Conservation (phyloP, 257 asterid species). For the Solanum piurae region DNA sequence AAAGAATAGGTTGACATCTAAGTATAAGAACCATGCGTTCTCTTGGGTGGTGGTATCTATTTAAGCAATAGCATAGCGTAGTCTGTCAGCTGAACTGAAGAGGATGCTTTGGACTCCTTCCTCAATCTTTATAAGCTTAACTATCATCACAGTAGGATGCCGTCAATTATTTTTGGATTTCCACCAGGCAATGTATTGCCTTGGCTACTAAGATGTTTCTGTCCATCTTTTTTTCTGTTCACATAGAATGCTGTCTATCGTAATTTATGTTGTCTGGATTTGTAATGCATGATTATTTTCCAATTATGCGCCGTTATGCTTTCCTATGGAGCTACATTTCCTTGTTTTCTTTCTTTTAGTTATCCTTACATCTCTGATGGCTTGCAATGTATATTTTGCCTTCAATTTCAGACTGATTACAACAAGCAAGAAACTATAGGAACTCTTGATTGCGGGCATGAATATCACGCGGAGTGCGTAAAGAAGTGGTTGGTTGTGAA, state of each 20-base stretch:
- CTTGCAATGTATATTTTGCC: not conserved
- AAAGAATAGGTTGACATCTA: not conserved
- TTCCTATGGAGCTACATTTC: not conserved
- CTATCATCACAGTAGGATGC: not conserved
- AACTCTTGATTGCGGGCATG: slow-evolving; percentile 16
- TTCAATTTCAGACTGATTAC: slow-evolving; percentile 1
- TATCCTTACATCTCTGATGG: not conserved
- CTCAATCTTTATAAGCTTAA: not conserved
- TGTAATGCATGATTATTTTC: not conserved
- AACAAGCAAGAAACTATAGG: slow-evolving; percentile 3
- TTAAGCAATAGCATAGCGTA: not conserved
- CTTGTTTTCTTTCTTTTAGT: not conserved
- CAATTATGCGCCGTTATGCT: not conserved
- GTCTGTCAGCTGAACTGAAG: not conserved
- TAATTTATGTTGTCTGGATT: not conserved
- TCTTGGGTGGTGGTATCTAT: not conserved
- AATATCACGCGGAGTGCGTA: slow-evolving; percentile 9
- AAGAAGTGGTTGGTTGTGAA: slow-evolving; percentile 15
- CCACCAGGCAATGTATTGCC: not conserved
- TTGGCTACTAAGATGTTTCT: not conserved
- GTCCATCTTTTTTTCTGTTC: not conserved
- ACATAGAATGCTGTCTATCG: not conserved
- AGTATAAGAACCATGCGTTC: not conserved
- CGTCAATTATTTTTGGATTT: not conserved
- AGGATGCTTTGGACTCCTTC: not conserved